Conservation (phyloP, 2,329 filamentous ascomycete genomes). For the Aspergillus sp. region DNA sequence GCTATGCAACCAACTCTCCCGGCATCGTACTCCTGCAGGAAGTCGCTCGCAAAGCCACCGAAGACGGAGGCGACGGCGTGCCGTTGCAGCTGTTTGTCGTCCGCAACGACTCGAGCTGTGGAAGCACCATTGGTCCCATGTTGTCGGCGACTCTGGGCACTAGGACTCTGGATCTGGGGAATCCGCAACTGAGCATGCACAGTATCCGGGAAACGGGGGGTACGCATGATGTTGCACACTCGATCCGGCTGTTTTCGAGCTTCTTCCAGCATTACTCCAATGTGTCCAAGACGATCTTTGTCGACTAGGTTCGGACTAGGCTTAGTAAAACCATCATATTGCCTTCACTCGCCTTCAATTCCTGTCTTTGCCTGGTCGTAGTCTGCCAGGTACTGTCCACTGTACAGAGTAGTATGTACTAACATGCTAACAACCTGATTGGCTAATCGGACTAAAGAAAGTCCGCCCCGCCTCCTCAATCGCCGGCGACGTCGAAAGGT, state of each 20-base stretch:
- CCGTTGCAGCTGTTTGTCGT: constrained; percentile 95
- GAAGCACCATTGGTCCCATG: constrained; percentile 97
- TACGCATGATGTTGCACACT: constrained; percentile 76
- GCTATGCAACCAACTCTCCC: constrained; percentile 92
- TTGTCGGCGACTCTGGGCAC: constrained; percentile 77
- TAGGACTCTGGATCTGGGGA: constrained; percentile 84
- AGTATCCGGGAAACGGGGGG: constrained; percentile 91
- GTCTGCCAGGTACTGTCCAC: too few relatives aligned
- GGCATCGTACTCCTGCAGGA: constrained; percentile 91
- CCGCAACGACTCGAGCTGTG: constrained; percentile 87
- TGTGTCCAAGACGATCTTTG: constrained; percentile 71
- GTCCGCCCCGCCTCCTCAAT: constrained; percentile 6
- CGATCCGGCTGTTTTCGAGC: constrained; percentile 73
- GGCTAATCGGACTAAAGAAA: constrained; percentile 13
- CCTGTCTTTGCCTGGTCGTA: too few relatives aligned
- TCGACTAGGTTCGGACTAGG: constrained; percentile 53
- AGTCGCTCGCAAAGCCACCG: constrained; percentile 56
- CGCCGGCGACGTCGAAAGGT: constrained; percentile 1
- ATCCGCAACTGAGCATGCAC: constrained; percentile 94
- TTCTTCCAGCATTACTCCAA: constrained; percentile 82
- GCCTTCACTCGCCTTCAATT: background rate
- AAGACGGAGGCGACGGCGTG: constrained; percentile 56
- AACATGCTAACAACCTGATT: background rate
- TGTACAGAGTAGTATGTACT: background rate
- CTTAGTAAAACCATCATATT: background rate